Evolutionary conservation across 2,329 filamentous ascomycete species (phyloP).

Genomic region (Aureobasidium namibiae): DNA sequence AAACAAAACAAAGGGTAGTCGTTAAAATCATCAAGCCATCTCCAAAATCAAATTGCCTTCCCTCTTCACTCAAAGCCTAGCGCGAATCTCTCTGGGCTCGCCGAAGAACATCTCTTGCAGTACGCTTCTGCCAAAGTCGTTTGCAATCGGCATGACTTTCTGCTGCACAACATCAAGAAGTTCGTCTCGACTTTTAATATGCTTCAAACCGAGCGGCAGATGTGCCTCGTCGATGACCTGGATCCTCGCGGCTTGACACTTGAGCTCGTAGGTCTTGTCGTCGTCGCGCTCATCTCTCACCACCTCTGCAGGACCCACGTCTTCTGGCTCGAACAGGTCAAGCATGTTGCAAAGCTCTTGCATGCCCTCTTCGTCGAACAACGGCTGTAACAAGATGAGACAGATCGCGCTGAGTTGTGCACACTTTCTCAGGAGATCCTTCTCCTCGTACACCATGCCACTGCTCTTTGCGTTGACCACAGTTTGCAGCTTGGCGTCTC

Average conservation of each 20-base stretch:
- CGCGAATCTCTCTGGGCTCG: background rate
- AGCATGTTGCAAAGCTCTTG: background rate
- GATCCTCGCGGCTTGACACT: background rate
- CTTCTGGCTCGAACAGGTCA: background rate
- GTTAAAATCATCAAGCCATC: conserved; percentile 1
- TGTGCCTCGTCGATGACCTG: conserved; percentile 4
- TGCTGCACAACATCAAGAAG: background rate
- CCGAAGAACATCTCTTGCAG: background rate
- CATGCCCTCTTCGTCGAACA: background rate
- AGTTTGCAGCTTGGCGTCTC: background rate
- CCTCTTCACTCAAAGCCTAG: background rate
- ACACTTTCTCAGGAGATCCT: background rate
- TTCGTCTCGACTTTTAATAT: background rate
- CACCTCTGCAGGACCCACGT: background rate
- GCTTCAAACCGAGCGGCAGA: background rate
- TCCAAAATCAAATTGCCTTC: background rate
- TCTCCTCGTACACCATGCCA: conserved; percentile 6
- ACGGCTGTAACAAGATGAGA: background rate
- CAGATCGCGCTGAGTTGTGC: background rate
- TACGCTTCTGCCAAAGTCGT: background rate
- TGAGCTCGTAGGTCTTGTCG: background rate
- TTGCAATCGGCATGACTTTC: background rate
- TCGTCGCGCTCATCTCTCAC: background rate
- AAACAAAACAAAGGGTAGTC: background rate
- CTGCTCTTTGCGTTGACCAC: conserved; percentile 1